Evolutionary conservation across 352 stramenopile genomes (phyloP).

Genomic region (Globisporangium irregulare): DNA sequence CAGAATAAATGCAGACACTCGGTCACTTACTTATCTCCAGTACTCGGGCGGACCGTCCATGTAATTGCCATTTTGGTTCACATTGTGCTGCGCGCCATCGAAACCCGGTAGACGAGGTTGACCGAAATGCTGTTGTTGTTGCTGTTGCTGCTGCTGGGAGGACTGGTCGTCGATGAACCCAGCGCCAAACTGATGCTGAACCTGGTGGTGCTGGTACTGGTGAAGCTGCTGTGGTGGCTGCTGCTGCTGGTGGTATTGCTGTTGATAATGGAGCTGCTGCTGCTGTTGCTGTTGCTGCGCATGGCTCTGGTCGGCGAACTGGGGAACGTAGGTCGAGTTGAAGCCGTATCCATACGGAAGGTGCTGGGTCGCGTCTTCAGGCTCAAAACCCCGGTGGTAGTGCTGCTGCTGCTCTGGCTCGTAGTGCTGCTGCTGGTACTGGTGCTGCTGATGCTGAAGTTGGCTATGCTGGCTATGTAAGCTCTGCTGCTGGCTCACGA

Average conservation of each 20-base stretch:
- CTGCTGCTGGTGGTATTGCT: conserved; percentile 14
- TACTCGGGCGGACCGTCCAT: conserved; percentile 50
- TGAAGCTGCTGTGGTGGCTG: conserved; percentile 4
- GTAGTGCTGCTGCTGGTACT: conserved; percentile 30
- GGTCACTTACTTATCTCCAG: conserved; percentile 36
- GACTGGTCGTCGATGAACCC: conserved; percentile 22
- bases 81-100: conserved; percentile 26
- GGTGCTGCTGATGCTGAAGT: conserved; percentile 30
- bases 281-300: conserved; percentile 17
- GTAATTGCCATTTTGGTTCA: conserved; percentile 30
- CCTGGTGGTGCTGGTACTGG: conserved; percentile 22
- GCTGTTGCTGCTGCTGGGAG: conserved; percentile 21
- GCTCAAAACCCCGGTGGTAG: conserved; percentile 61
- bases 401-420: conserved; percentile 22
- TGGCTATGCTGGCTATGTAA: conserved; percentile 18
- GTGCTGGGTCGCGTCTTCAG: conserved; percentile 47
- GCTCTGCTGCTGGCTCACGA: conserved; percentile 43
- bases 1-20: background rate
- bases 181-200: conserved; percentile 28
- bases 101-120: conserved; percentile 32
- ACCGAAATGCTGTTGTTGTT: conserved; percentile 18
- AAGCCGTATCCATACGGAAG: conserved; percentile 30
- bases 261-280: conserved; percentile 12
- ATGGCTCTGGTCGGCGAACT: conserved; percentile 25
- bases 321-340: conserved; percentile 20